phyloP scores from a whole-genome alignment of 306 rosid species.

The Ziziphus jujuba region DNA sequence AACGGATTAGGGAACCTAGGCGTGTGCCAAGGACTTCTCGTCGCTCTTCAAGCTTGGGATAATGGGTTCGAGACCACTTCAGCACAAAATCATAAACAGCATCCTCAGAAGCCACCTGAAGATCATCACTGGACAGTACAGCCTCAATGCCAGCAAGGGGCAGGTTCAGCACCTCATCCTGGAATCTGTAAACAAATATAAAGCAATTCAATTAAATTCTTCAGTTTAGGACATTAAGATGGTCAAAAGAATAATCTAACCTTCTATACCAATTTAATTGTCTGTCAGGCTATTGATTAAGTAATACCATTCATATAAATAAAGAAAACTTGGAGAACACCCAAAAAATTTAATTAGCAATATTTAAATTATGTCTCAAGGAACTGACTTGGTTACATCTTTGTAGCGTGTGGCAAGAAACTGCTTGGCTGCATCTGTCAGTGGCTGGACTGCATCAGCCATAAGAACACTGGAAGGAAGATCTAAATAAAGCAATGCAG shows the following conservation, averaged over 20 bases:
- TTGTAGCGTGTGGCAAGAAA: conserved; percentile 44
- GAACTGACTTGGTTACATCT: conserved; percentile 45
- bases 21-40: conserved; percentile 34
- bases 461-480: conserved; percentile 43
- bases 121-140: conserved; percentile 45
- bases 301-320: background rate
- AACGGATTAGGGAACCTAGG: conserved; percentile 45
- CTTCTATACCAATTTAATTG: background rate
- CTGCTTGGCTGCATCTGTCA: conserved; percentile 45
- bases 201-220: conserved; percentile 5
- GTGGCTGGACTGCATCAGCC: conserved; percentile 54
- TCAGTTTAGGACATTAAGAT: background rate
- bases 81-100: conserved; percentile 40
- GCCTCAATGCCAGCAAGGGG: conserved; percentile 56
- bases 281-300: too few relatives aligned
- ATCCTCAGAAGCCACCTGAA: conserved; percentile 50
- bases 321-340: background rate
- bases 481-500: conserved; percentile 53
- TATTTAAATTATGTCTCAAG: background rate
- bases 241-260: background rate
- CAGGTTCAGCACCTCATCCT: conserved; percentile 43
- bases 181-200: conserved; percentile 25
- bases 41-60: conserved; percentile 41
- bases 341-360: background rate
- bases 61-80: conserved; percentile 47